These are phyloP conservation scores for Suillus decipiens DNA, from an alignment of 768 basidiomycete genomes.

Conservation along the genomic window DNA sequence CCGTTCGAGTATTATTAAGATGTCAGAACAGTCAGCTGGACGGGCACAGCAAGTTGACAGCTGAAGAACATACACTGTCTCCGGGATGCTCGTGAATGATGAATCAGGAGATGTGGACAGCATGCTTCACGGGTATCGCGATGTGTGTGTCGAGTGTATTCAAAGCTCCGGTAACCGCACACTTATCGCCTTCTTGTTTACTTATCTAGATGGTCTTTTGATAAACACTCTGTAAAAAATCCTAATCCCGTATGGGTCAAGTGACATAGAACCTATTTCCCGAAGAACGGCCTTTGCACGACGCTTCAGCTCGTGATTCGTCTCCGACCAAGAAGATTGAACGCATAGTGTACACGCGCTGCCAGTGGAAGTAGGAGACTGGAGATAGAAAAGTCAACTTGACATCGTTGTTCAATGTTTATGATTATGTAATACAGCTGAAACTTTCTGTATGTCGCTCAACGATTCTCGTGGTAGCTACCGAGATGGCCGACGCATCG, in stretches of 20 bases:
- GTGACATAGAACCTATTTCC: not conserved
- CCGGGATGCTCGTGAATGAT: not conserved
- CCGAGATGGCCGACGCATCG: slow-evolving; percentile 30
- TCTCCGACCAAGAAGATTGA: not conserved
- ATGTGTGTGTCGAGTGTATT: not conserved
- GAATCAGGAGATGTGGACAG: not conserved
- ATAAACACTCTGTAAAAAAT: not conserved
- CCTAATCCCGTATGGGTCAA: not conserved
- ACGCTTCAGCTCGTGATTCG: not conserved
- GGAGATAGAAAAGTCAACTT: too few relatives aligned
- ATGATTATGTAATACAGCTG: too few relatives aligned
- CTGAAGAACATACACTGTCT: not conserved
- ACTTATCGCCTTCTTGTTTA: too few relatives aligned
- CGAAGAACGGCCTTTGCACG: not conserved
- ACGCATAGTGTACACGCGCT: not conserved
- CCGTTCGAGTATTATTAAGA: too few relatives aligned
- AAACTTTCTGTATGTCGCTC: too few relatives aligned
- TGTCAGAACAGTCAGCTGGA: not conserved
- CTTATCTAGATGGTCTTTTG: too few relatives aligned
- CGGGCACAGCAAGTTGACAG: not conserved
- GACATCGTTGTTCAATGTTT: too few relatives aligned
- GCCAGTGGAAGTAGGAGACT: too few relatives aligned
- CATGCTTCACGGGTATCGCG: not conserved
- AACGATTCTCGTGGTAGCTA: not conserved
- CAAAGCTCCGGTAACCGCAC: not conserved